phyloP scores from a whole-genome alignment of 495 filamentous ascomycete genomes.

The Cercophora sp. region DNA sequence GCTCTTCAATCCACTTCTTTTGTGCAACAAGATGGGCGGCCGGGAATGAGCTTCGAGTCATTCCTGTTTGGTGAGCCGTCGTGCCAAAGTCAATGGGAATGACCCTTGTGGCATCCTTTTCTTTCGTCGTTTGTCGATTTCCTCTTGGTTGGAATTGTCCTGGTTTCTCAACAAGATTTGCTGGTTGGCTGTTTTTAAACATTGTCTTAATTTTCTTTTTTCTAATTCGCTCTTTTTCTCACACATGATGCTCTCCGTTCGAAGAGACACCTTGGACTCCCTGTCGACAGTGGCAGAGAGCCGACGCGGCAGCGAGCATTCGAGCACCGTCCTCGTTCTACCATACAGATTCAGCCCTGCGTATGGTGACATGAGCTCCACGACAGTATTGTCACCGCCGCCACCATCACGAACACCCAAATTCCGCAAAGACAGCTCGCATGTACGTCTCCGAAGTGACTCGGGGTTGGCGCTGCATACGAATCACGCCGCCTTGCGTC shows the following conservation, averaged over 20 bases:
- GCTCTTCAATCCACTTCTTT: no score
- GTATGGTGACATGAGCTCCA: constrained; percentile 4
- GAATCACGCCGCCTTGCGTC: constrained; percentile 30
- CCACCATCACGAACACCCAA: constrained; percentile 13
- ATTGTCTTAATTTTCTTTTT: not conserved
- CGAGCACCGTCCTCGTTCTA: constrained; percentile 8
- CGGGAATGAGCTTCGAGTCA: no score
- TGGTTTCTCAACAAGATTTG: no score
- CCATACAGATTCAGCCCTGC: constrained; percentile 11
- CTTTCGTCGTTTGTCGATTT: no score
- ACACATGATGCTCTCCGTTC: constrained; percentile 13
- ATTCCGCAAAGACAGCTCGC: constrained; percentile 10
- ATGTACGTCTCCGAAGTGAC: constrained; percentile 34
- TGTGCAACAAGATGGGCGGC: no score
- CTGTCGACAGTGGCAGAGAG: constrained; percentile 14
- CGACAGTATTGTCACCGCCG: constrained; percentile 26
- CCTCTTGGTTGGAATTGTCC: no score
- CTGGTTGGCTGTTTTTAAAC: not conserved
- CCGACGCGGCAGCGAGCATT: constrained; percentile 17
- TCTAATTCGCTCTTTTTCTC: not conserved
- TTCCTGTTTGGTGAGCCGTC: no score
- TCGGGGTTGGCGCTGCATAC: constrained; percentile 37
- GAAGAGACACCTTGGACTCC: constrained; percentile 20
- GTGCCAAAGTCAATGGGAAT: no score
- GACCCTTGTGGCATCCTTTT: no score